A percentile compares a stretch with the other conserved stretches of the same genome.
These are phyloP conservation scores for Dendryphion nanum DNA, from an alignment of 2,329 filamentous ascomycete species.

Conservation along the genomic window DNA sequence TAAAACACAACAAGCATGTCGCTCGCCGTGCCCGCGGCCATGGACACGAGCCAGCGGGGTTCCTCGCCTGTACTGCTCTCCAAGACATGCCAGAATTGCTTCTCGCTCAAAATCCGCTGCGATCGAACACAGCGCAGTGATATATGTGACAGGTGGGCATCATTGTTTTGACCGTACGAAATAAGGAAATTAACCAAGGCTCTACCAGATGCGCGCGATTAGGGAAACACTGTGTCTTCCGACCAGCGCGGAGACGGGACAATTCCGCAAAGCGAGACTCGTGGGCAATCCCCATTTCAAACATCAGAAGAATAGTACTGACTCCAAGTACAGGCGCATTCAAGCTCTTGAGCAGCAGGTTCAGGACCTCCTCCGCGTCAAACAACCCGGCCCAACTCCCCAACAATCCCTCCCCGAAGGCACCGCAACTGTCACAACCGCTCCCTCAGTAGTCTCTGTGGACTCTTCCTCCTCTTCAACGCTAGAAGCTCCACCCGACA, in stretches of 20 bases:
- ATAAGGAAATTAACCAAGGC: background rate
- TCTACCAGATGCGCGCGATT: conserved; percentile 36
- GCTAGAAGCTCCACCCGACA: conserved; percentile 5
- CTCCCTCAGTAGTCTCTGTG: conserved; percentile 8
- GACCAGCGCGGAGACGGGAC: conserved; percentile 36
- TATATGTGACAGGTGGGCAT: conserved; percentile 25
- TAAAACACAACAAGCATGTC: conserved; percentile 11
- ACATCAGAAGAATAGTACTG: background rate
- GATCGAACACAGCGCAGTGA: conserved; percentile 24
- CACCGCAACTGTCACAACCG: conserved; percentile 3
- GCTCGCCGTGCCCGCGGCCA: conserved; percentile 3
- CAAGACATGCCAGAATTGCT: conserved; percentile 35
- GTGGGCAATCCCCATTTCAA: conserved; percentile 10
- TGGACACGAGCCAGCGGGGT: conserved; percentile 7
- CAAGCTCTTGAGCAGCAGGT: conserved; percentile 39
- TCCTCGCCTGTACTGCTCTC: conserved; percentile 18
- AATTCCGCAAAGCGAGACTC: conserved; percentile 38
- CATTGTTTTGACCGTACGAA: background rate
- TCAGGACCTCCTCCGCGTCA: conserved; percentile 23
- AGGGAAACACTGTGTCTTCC: conserved; percentile 37
- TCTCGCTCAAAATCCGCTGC: conserved; percentile 30
- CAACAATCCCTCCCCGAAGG: conserved; percentile 22
- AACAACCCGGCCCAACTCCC: conserved; percentile 13
- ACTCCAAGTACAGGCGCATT: conserved; percentile 24
- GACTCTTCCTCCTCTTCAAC: conserved; percentile 5